phyloP scores from a whole-genome alignment of 2,329 filamentous ascomycete species.

The Akanthomyces uredinophilus region DNA sequence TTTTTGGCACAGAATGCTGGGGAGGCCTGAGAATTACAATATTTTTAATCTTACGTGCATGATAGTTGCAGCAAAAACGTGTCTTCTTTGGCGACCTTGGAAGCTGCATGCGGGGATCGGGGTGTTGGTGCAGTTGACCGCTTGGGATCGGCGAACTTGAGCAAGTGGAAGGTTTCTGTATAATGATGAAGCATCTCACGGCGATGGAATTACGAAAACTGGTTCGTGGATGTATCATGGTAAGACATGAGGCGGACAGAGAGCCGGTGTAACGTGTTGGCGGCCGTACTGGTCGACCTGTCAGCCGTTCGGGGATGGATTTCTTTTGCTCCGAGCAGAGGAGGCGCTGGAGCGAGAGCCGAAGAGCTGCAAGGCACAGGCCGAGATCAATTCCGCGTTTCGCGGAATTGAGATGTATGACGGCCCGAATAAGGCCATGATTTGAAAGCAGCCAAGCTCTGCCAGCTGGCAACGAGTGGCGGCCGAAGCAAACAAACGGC shows the following conservation, averaged over 20 bases:
- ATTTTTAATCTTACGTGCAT: conserved; percentile 2
- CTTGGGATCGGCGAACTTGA: background rate
- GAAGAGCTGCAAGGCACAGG: background rate
- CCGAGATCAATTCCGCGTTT: background rate
- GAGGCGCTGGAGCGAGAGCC: no score
- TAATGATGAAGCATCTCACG: no score
- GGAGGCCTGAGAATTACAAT: background rate
- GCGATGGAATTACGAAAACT: background rate
- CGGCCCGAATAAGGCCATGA: background rate
- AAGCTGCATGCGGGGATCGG: background rate
- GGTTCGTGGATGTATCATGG: background rate
- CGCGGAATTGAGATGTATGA: background rate
- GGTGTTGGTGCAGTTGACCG: background rate
- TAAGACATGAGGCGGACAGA: background rate
- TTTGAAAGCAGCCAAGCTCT: background rate
- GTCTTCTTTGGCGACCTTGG: background rate
- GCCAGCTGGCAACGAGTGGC: conserved; percentile 5
- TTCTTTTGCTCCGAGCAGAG: no score
- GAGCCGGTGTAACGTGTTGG: background rate
- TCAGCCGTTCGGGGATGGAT: no score
- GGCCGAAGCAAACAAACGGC: background rate
- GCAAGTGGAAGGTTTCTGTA: background rate
- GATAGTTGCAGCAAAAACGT: background rate
- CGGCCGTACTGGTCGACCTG: background rate
- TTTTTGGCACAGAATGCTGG: conserved; percentile 9